phyloP scores from a whole-genome alignment of 2,329 filamentous ascomycete species.

The Leptographium flavum region DNA sequence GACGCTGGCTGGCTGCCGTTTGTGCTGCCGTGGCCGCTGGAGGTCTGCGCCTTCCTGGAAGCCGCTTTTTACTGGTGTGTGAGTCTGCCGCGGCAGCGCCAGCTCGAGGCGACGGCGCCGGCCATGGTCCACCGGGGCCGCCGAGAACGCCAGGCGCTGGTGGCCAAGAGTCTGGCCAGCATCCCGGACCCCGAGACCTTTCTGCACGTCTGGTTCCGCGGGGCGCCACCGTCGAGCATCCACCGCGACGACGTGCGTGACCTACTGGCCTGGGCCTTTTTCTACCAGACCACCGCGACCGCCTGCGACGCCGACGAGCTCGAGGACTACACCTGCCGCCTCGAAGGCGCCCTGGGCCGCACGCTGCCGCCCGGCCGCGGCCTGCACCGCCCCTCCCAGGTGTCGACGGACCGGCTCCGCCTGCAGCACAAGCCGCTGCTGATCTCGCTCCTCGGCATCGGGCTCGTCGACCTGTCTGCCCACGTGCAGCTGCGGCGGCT shows the following conservation, averaged over 20 bases:
- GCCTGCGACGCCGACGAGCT: not conserved
- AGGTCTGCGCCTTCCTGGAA: not conserved
- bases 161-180: not conserved
- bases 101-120: not conserved
- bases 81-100: not conserved
- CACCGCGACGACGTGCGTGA: not conserved
- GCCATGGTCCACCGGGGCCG: not conserved
- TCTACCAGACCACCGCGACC: not conserved
- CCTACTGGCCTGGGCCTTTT: conserved; percentile 1
- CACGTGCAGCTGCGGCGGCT: not conserved
- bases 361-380: not conserved
- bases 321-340: not conserved
- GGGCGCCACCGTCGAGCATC: not conserved
- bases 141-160: not conserved
- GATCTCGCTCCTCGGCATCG: not conserved
- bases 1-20: not conserved
- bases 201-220: not conserved
- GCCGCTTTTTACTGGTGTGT: not conserved
- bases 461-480: not conserved
- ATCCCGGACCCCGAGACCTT: not conserved
- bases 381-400: not conserved
- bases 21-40: not conserved
- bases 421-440: not conserved
- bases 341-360: not conserved
- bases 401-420: not conserved